phyloP scores from a whole-genome alignment of 768 basidiomycete species.

The Hericium rajendrae region DNA sequence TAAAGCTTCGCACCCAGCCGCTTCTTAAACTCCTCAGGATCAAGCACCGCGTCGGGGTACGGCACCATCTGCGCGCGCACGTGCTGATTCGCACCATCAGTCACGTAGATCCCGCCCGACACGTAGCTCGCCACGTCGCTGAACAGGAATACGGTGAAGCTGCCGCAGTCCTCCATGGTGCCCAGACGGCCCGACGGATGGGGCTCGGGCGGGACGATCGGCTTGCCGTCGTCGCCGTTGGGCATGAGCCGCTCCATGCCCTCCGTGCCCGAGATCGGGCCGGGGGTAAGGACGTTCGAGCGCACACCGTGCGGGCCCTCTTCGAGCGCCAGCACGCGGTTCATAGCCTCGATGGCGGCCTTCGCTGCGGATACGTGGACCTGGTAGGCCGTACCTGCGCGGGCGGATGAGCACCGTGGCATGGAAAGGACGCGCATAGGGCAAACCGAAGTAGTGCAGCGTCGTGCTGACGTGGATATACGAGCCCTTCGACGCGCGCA shows the following conservation, averaged over 20 bases:
- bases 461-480: constrained; percentile 89
- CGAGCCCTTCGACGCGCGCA: constrained; percentile 64
- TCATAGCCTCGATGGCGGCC: constrained; percentile 86
- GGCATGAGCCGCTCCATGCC: constrained; percentile 48
- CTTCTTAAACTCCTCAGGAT: constrained; percentile 40
- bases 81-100: constrained; percentile 59
- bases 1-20: constrained; percentile 25
- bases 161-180: constrained; percentile 53
- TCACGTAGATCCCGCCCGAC: constrained; percentile 61
- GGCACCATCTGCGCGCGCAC: constrained; percentile 36
- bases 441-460: constrained; percentile 57
- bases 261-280: constrained; percentile 75
- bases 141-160: constrained; percentile 71
- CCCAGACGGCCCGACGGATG: constrained; percentile 43
- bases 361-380: constrained; percentile 94
- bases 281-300: constrained; percentile 79
- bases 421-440: too few relatives aligned
- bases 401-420: too few relatives aligned
- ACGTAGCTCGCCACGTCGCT: constrained; percentile 71
- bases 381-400: constrained; percentile 58
- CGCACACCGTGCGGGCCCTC: constrained; percentile 91
- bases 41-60: constrained; percentile 55
- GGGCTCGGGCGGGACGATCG: not conserved
- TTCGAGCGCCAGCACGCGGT: constrained; percentile 80
- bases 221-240: constrained; percentile 3